Evolutionary conservation across 768 basidiomycete species (phyloP), one percentile per base, ranked within the genome.

Genomic region (Tricholoma sp.): DNA sequence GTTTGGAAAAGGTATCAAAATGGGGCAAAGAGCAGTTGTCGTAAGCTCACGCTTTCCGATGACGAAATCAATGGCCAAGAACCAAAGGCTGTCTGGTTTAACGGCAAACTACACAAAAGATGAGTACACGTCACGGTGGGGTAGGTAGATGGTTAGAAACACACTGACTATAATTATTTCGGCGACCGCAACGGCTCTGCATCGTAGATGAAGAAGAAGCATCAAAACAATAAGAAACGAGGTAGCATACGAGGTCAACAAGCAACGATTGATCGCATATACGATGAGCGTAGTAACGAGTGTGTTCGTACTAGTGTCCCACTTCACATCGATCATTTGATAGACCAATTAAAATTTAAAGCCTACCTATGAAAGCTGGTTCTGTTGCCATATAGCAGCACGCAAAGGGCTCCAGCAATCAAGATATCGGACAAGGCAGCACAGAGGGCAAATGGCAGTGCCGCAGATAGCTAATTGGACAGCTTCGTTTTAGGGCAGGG

Each of bases 191-290:
- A 74, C 71, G 18, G 71, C 66, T 16, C 74, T 57, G 32, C 1
- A 46, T 27, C 24, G 8, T 10, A 19, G 43, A 41, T 41, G 24
- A 14, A 16, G 24, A 27, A 3, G 24, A 27, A 27, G 5, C 24
- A 27, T 27, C 24, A 27, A 27, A 2, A 27, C 24, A 27, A 27
- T 27, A 27, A 27, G 24, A 27, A 27, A 27, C 5, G 5, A 27
- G 24, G 24, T 1, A 3, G 67, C 77, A 54, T 58, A 80, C 78
- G 76, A 76, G 29, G 79, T 80, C 37, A 81, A 63, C 11, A 81
- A 57, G 55, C 78, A 80, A 5, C 79, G 78, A 58, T 80, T 80
- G 59, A 81, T 76, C 4, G 79, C 76, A 58, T 77, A 81, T 22
- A 81, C 63, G 4, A 80, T 81, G 22, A 81, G 65, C 1, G 66